A percentile compares a stretch with the other conserved stretches of the same genome.
phyloP scores from a whole-genome alignment of 2,329 filamentous ascomycete species.

The Rhynchosporium agropyri region DNA sequence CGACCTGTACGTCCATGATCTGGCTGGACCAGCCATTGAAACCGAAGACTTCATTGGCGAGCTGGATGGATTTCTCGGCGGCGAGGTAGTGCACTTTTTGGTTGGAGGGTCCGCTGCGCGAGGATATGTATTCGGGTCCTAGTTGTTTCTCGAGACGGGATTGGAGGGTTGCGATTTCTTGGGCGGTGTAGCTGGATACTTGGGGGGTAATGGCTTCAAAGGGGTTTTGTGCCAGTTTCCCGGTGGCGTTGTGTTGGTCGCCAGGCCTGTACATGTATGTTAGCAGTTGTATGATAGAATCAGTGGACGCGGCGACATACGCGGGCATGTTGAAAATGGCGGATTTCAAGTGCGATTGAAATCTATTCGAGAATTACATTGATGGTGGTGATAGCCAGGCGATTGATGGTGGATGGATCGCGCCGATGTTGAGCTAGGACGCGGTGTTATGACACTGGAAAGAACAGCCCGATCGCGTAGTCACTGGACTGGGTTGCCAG shows the following conservation, averaged over 20 bases:
- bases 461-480: neutral
- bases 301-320: constrained; percentile 42
- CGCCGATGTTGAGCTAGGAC: constrained; percentile 13
- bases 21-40: constrained; percentile 98
- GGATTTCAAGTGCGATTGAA: constrained; percentile 13
- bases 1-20: constrained; percentile 93
- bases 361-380: constrained; percentile 24
- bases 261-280: constrained; percentile 57
- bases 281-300: neutral
- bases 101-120: constrained; percentile 79
- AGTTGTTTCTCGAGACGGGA: constrained; percentile 88
- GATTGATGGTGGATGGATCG: constrained; percentile 18
- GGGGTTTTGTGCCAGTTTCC: constrained; percentile 66
- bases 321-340: constrained; percentile 48
- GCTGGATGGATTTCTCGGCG: constrained; percentile 94
- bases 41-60: constrained; percentile 93
- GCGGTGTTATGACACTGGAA: constrained; percentile 17
- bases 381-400: constrained; percentile 12
- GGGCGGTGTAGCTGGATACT: constrained; percentile 82
- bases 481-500: constrained; percentile 7
- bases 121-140: constrained; percentile 93
- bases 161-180: constrained; percentile 86
- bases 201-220: constrained; percentile 73
- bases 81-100: constrained; percentile 90
- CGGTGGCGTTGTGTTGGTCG: constrained; percentile 58